phyloP scores from a whole-genome alignment of 2,329 filamentous ascomycete species.

The Colletotrichum filicis region DNA sequence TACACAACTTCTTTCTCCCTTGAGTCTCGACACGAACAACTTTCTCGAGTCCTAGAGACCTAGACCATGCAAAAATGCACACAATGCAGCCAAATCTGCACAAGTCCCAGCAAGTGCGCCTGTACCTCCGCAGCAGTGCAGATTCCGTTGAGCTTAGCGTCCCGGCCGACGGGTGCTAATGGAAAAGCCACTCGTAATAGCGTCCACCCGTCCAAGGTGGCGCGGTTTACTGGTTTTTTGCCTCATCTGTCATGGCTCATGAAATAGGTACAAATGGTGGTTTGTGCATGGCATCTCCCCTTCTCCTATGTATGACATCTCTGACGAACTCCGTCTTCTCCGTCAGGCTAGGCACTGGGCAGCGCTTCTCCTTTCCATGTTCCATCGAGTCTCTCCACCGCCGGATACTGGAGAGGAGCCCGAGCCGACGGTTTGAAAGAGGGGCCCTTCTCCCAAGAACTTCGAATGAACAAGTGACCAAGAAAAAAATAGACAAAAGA shows the following conservation, averaged over 20 bases:
- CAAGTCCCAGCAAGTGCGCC: not conserved
- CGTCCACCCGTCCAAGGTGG: conserved; percentile 17
- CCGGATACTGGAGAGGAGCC: conserved; percentile 8
- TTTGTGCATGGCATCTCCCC: not conserved
- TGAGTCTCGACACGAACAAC: too few species aligned
- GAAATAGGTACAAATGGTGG: not conserved
- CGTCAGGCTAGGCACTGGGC: not conserved
- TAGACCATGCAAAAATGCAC: conserved; percentile 3
- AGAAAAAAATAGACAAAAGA: not conserved
- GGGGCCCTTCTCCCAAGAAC: not conserved
- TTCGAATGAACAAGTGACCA: not conserved
- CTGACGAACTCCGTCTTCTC: not conserved
- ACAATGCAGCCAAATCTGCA: not conserved
- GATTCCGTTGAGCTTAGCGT: conserved; percentile 12
- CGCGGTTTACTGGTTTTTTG: conserved; percentile 11
- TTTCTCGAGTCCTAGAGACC: too few species aligned
- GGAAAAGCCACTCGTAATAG: conserved; percentile 30
- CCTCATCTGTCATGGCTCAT: not conserved
- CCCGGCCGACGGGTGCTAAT: conserved; percentile 24
- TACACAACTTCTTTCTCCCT: too few species aligned
- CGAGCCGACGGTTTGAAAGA: conserved; percentile 13
- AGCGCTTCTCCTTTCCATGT: not conserved
- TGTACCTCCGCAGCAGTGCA: not conserved
- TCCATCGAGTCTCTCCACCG: not conserved
- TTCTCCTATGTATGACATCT: not conserved